Evolutionary conservation across 306 rosid species (phyloP).

Genomic region (Lathyrus oleraceus): DNA sequence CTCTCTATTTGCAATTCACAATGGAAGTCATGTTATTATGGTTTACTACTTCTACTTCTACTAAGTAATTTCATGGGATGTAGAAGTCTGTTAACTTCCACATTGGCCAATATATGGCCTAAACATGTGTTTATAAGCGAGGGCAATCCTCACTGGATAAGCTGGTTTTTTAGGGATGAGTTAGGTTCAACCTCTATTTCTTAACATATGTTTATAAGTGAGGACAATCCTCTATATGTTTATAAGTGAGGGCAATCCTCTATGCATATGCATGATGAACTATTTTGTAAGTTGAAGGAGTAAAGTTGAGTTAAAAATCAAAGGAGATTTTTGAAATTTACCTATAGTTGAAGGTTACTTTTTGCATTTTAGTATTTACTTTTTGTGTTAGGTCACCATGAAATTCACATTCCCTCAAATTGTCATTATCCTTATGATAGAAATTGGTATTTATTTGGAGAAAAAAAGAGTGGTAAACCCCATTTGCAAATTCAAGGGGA

Average conservation of each 20-base stretch:
- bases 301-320: background rate
- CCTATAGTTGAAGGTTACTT: background rate
- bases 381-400: conserved; percentile 1
- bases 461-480: background rate
- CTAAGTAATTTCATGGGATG: background rate
- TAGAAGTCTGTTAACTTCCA: background rate
- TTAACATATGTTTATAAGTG: too few relatives aligned
- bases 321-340: background rate
- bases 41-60: background rate
- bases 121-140: too few relatives aligned
- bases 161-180: too few relatives aligned
- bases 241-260: background rate
- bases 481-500: background rate
- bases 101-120: too few relatives aligned
- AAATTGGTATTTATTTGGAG: background rate
- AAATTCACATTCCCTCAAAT: conserved; percentile 5
- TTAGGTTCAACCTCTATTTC: too few relatives aligned
- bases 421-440: background rate
- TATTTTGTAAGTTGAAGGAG: background rate
- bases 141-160: too few relatives aligned
- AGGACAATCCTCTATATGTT: background rate
- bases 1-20: conserved; percentile 15
- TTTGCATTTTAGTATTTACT: conserved; percentile 20
- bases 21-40: conserved; percentile 14
- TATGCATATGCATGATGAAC: background rate